Evolutionary conservation across 1,284 basidiomycete species (phyloP).

Genomic region (Cryptococcus maquisensis): DNA sequence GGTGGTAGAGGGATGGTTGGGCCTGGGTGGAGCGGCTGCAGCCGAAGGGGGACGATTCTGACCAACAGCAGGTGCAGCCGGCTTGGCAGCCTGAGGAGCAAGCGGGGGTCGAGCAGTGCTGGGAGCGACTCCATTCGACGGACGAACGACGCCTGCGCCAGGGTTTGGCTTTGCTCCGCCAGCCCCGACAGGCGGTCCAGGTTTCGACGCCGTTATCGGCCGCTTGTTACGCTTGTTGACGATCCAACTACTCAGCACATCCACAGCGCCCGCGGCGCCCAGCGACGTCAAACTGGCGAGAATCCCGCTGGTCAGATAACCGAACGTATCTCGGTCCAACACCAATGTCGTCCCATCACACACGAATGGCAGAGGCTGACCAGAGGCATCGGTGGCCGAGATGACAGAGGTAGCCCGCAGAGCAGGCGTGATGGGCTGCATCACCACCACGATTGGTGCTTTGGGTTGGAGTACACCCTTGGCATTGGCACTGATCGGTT

Average conservation of each 20-base stretch:
- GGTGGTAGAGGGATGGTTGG: not conserved
- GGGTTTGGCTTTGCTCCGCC: slow-evolving; percentile 16
- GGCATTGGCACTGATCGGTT: slow-evolving; percentile 17
- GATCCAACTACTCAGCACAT: slow-evolving; percentile 43
- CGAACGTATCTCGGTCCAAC: slow-evolving; percentile 40
- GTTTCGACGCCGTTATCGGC: slow-evolving; percentile 24
- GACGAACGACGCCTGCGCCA: slow-evolving; percentile 2
- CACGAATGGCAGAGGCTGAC: slow-evolving; percentile 40
- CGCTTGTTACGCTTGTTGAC: slow-evolving; percentile 39
- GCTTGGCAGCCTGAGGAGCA: not conserved
- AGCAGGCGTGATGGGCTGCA: slow-evolving; percentile 38
- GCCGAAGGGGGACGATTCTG: not conserved
- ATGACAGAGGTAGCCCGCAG: slow-evolving; percentile 39
- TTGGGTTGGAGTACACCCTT: slow-evolving; percentile 37
- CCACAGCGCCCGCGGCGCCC: slow-evolving; percentile 39
- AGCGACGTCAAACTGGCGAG: slow-evolving; percentile 39
- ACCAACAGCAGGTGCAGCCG: not conserved
- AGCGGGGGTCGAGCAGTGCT: not conserved
- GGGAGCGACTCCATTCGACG: not conserved
- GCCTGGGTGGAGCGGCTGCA: not conserved
- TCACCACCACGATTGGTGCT: slow-evolving; percentile 37
- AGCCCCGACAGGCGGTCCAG: slow-evolving; percentile 18
- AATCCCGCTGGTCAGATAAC: slow-evolving; percentile 41
- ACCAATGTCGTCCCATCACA: slow-evolving; percentile 41
- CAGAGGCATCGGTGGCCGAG: slow-evolving; percentile 34